These are phyloP conservation scores for Ceratobasidium sp. DNA, from an alignment of 1,284 basidiomycete genomes.

Conservation along the genomic window DNA sequence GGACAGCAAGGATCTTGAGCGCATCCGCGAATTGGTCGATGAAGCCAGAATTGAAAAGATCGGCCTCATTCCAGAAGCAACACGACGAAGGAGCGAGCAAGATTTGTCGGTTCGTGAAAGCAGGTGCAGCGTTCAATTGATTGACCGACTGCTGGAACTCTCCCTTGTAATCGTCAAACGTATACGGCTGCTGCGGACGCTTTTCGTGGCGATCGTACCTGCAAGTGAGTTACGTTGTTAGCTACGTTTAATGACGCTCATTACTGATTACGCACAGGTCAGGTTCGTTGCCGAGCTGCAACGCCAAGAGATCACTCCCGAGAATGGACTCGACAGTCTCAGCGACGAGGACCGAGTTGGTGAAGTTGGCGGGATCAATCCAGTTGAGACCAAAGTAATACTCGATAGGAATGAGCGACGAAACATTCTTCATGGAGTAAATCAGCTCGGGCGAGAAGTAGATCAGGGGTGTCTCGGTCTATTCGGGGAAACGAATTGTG, in stretches of 20 bases:
- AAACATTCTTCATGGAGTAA: constrained; percentile 55
- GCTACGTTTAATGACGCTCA: constrained; percentile 50
- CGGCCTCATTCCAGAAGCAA: constrained; percentile 54
- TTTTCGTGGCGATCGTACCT: constrained; percentile 49
- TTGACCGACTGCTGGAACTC: constrained; percentile 62
- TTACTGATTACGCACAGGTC: constrained; percentile 64
- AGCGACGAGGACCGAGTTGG: constrained; percentile 67
- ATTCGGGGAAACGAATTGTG: constrained; percentile 50
- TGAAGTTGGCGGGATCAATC: constrained; percentile 53
- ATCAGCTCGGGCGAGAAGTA: constrained; percentile 55
- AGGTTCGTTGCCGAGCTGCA: constrained; percentile 70
- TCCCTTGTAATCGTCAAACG: constrained; percentile 59
- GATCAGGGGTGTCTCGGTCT: constrained; percentile 56
- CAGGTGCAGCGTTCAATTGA: constrained; percentile 57
- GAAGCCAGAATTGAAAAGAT: constrained; percentile 55
- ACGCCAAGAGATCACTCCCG: constrained; percentile 66
- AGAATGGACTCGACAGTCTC: constrained; percentile 62
- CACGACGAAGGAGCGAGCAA: constrained; percentile 72
- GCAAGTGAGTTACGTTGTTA: constrained; percentile 47
- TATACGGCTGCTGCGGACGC: constrained; percentile 54
- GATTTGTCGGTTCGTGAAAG: constrained; percentile 58
- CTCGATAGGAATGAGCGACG: constrained; percentile 50
- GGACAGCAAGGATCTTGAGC: constrained; percentile 51
- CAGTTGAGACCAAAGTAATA: constrained; percentile 56
- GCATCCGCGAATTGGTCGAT: constrained; percentile 51